Base-by-base conservation (phyloP, 768 basidiomycete species). In the Mycena maculata region DNA sequence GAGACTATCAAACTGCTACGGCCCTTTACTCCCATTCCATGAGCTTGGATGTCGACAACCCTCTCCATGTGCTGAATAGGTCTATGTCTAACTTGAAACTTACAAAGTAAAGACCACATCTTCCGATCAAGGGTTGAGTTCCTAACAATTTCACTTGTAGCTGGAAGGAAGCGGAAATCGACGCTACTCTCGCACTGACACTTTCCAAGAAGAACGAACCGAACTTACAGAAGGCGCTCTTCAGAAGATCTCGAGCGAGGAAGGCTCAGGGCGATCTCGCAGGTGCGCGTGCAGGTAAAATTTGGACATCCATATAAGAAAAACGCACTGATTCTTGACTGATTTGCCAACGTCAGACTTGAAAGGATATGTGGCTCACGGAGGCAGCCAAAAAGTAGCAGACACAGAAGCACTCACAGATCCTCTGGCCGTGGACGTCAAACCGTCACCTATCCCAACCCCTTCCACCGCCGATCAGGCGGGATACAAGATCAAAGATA, bases 61-160 rank as follows among this genome's bases (percentile, higher is more conserved):
- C 57, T 18, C 48, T 59, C 41, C 38, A 53, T 12, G 61, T 63
- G 44, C 33, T 63, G 18, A 63, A 63, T 25, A 45, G 60, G 30
- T 49, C 60, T n/a, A 62, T 53, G 31, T 47, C 61, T 11, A 54
- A 63, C 36, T 39, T 63, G 31, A 63, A 47, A 28, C 50, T 63
- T 12, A 27, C 30, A 20, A 54, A 47, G 61, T 63, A 22, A 13
- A 15, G 53, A 6, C 28, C 13, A 6, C 28, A n/a, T 13, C 1
- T 20, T 54, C 4, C 27, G 30, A 11, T 12, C 3, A 9, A 27
- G 4, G 12, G 39, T 10, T 27, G 18, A 13, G 2, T 33, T 33
- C 23, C 23, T 27, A 30, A 30, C 8, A n/a, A 42, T 57, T 27
- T 23, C 20, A 11, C 15, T 12, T 44, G 23, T 13, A 63, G 61